A percentile compares a stretch with the other conserved stretches of the same genome.
phyloP scores from a whole-genome alignment of 2,329 filamentous ascomycete genomes.

The Pyricularia pennisetigena region DNA sequence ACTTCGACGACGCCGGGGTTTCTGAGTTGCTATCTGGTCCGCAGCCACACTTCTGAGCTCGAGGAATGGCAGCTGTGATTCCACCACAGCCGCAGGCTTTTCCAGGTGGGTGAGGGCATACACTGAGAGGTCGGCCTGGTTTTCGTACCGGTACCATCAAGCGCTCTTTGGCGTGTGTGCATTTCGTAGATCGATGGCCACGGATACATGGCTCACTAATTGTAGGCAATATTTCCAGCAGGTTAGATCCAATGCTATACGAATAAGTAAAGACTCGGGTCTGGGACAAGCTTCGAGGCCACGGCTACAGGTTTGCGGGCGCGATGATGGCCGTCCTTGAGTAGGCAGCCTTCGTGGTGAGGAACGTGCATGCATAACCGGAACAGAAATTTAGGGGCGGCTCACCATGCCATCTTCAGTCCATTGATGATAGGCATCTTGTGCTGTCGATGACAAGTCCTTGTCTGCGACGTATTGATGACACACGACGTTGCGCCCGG shows the following conservation, averaged over 20 bases:
- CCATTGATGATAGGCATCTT: constrained; percentile 61
- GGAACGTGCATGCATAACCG: not conserved
- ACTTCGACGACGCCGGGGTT: not conserved
- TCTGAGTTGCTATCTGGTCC: constrained; percentile 10
- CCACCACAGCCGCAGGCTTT: constrained; percentile 51
- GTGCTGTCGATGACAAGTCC: constrained; percentile 6
- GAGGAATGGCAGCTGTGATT: constrained; percentile 55
- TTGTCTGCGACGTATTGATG: not conserved
- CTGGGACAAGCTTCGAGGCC: not conserved
- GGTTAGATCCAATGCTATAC: not conserved
- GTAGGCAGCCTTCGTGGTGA: not conserved
- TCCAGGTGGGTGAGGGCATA: constrained; percentile 56
- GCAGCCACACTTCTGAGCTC: constrained; percentile 46
- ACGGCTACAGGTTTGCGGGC: not conserved
- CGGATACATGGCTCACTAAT: constrained; percentile 63
- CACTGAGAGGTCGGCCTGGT: constrained; percentile 59
- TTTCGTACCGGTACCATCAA: constrained; percentile 63
- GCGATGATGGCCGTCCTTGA: not conserved
- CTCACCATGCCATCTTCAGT: constrained; percentile 66
- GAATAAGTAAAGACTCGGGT: not conserved
- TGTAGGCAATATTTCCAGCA: constrained; percentile 5
- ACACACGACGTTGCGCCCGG: not conserved
- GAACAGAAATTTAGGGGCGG: not conserved
- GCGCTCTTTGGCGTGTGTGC: constrained; percentile 56
- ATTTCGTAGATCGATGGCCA: constrained; percentile 67